phyloP scores from a whole-genome alignment of 2,329 filamentous ascomycete genomes.

The Penicillium sp. region DNA sequence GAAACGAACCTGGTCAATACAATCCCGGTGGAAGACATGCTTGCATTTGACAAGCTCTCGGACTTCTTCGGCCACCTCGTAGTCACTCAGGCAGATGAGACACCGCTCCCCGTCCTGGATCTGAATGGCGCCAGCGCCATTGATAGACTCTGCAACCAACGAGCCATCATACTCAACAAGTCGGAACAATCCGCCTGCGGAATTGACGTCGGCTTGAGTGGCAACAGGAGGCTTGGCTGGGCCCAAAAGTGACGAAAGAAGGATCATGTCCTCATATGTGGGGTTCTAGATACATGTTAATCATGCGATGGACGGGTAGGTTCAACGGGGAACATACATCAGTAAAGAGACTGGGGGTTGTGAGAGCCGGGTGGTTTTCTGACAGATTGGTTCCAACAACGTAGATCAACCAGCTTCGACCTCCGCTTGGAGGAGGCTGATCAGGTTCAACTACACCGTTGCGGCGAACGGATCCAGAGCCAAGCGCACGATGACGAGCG shows the following conservation, averaged over 20 bases:
- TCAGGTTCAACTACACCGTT: constrained; percentile 66
- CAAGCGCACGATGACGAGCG: constrained; percentile 55
- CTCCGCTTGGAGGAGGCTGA: constrained; percentile 48
- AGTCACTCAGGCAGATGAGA: constrained; percentile 66
- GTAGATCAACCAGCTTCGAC: constrained; percentile 71
- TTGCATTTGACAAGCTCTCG: constrained; percentile 63
- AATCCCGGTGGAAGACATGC: constrained; percentile 67
- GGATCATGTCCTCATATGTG: constrained; percentile 71
- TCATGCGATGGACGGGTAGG: background rate
- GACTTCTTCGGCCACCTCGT: constrained; percentile 61
- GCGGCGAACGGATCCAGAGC: constrained; percentile 61
- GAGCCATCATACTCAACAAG: constrained; percentile 47
- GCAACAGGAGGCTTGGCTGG: constrained; percentile 70
- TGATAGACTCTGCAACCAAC: constrained; percentile 50
- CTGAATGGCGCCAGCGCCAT: constrained; percentile 37
- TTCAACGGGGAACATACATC: constrained; percentile 52
- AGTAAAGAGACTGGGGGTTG: constrained; percentile 68
- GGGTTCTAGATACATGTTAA: constrained; percentile 47
- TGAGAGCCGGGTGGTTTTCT: constrained; percentile 69
- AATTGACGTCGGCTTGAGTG: constrained; percentile 62
- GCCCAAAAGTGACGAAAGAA: constrained; percentile 65
- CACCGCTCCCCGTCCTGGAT: constrained; percentile 57
- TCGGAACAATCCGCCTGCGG: constrained; percentile 61
- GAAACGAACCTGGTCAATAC: constrained; percentile 65
- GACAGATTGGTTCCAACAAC: constrained; percentile 69